Evolutionary conservation across 805 yeast species (phyloP), one percentile per base, ranked within the genome.

Genomic region (Candida argentea): DNA sequence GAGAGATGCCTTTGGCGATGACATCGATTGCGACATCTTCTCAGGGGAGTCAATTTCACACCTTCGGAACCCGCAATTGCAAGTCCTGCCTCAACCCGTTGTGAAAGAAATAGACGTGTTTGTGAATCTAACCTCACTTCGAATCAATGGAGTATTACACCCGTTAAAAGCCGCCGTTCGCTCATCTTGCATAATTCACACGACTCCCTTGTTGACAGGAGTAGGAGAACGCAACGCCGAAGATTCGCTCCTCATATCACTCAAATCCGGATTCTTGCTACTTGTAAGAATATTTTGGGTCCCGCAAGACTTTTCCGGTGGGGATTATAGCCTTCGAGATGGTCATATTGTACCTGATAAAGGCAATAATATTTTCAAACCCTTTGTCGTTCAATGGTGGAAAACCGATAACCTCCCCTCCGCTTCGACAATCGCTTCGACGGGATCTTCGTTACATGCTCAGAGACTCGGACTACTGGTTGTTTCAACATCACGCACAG

Each of bases 301-400:
- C 4, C 63, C 65, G 3, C 36, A 55, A 15, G 19, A 36, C 8
- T 46, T 43, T 25, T 36, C 39, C 12, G 63, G 55, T 24, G 39
- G 49, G 3, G 48, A 40, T 27, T 39, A 39, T 23, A 29, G 30
- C 8, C 20, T 24, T 3, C 43, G 38, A 13, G 27, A 38, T 2
- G 34, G 35, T 3, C 17, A 26, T 2, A 29, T 33, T 2, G 25
- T 36, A 2, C 14, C 17, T 24, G 27, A 27, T 26, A 17, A 35
- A 7, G 37, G 42, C 2, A 42, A 38, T 12, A 44, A 43, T 17
- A 42, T 56, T 4, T 51, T 41, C 35, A 52, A 51, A 22, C 73
- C 73, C 1, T 62, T 57, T 34, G 60, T 62, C 6, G 68, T 67
- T 0, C 73, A 67, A 36, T 66, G 71, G 72, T 67, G 73, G 73